A percentile compares a stretch with the other conserved stretches of the same genome.
phyloP scores from a whole-genome alignment of 352 stramenopile species.

The Phytophthora syringae region DNA sequence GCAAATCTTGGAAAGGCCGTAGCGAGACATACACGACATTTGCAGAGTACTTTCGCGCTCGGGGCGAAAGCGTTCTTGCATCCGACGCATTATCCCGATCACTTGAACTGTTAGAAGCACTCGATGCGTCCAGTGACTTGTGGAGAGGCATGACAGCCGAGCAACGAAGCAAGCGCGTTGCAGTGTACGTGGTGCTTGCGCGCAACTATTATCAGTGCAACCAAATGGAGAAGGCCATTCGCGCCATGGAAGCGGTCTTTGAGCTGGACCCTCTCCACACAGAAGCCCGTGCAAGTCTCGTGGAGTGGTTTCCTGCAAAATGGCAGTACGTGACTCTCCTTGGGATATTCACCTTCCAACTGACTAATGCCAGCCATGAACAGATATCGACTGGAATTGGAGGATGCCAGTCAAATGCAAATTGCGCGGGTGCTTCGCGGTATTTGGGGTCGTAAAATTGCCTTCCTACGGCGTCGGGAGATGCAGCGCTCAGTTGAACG shows the following conservation, averaged over 20 bases:
- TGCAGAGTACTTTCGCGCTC: slow-evolving; percentile 55
- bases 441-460: slow-evolving; percentile 55
- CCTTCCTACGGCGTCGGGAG: slow-evolving; percentile 18
- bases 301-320: slow-evolving; percentile 71
- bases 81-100: slow-evolving; percentile 58
- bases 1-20: slow-evolving; percentile 45
- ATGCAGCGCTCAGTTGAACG: slow-evolving; percentile 32
- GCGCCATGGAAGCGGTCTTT: slow-evolving; percentile 72
- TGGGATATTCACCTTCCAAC: neutral
- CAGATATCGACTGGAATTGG: slow-evolving; percentile 67
- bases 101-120: slow-evolving; percentile 51
- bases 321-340: slow-evolving; percentile 56
- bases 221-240: slow-evolving; percentile 80
- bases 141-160: slow-evolving; percentile 28
- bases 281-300: slow-evolving; percentile 60
- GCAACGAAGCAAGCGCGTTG: slow-evolving; percentile 36
- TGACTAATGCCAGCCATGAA: slow-evolving; percentile 6
- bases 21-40: slow-evolving; percentile 56
- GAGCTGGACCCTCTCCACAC: slow-evolving; percentile 58
- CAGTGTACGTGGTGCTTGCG: slow-evolving; percentile 63
- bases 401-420: slow-evolving; percentile 73
- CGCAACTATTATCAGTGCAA: slow-evolving; percentile 77
- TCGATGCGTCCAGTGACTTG: slow-evolving; percentile 2
- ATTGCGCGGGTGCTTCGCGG: slow-evolving; percentile 68
- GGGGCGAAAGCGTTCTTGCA: slow-evolving; percentile 54